These are phyloP conservation scores for Trichosporon sp. DNA, from an alignment of 1,284 basidiomycete genomes.

Conservation along the genomic window DNA sequence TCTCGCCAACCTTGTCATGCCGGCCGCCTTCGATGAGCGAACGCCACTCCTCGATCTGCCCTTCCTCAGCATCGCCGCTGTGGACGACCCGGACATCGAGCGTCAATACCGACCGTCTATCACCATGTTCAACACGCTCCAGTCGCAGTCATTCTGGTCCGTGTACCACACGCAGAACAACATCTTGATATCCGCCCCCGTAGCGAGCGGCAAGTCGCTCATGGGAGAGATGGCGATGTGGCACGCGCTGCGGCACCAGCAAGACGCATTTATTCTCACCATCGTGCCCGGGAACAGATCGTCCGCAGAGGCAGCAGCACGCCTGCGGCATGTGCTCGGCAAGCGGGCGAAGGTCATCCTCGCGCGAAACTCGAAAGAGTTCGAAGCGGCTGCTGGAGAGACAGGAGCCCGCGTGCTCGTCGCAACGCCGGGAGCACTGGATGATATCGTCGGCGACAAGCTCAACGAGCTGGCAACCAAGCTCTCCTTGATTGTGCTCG, in stretches of 20 bases:
- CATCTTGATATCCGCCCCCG: slow-evolving; percentile 73
- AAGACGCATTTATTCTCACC: slow-evolving; percentile 36
- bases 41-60: slow-evolving; percentile 74
- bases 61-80: slow-evolving; percentile 59
- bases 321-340: slow-evolving; percentile 36
- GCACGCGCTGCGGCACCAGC: slow-evolving; percentile 49
- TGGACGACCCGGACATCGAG: slow-evolving; percentile 55
- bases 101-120: slow-evolving; percentile 52
- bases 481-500: slow-evolving; percentile 68
- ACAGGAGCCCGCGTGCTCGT: slow-evolving; percentile 36
- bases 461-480: slow-evolving; percentile 37
- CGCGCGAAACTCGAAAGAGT: slow-evolving; percentile 6
- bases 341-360: slow-evolving; percentile 28
- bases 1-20: slow-evolving; percentile 71
- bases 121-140: slow-evolving; percentile 71
- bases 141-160: slow-evolving; percentile 86
- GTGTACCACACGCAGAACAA: slow-evolving; percentile 66
- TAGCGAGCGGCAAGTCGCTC: slow-evolving; percentile 73
- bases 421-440: slow-evolving; percentile 41
- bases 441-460: slow-evolving; percentile 22
- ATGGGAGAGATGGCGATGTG: slow-evolving; percentile 66
- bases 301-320: slow-evolving; percentile 39
- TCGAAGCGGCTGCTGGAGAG: slow-evolving; percentile 7
- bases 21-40: slow-evolving; percentile 59
- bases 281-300: slow-evolving; percentile 41